These are phyloP conservation scores for Durotheca rogersii DNA, from an alignment of 495 filamentous ascomycete species.

Conservation along the genomic window DNA sequence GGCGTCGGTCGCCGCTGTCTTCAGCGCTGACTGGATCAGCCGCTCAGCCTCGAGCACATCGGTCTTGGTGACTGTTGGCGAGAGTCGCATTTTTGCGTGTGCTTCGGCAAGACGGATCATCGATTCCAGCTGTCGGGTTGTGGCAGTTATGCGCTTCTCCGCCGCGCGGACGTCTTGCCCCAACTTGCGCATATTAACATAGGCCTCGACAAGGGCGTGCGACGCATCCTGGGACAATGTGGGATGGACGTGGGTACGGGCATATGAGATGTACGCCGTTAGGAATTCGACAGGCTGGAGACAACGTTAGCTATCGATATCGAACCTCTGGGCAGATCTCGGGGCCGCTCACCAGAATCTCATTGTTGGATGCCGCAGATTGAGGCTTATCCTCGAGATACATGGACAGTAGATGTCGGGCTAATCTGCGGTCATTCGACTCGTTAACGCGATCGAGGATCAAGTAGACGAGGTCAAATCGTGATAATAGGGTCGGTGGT, in stretches of 20 bases:
- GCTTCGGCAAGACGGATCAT: slow-evolving; percentile 97
- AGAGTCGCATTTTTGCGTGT: slow-evolving; percentile 95
- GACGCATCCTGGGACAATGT: slow-evolving; percentile 74
- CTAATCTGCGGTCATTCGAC: slow-evolving; percentile 79
- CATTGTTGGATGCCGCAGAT: slow-evolving; percentile 64
- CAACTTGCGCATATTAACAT: slow-evolving; percentile 94
- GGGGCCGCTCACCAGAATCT: slow-evolving; percentile 70
- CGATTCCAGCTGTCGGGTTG: slow-evolving; percentile 90
- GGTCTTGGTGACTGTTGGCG: slow-evolving; percentile 67
- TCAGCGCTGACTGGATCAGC: slow-evolving; percentile 90
- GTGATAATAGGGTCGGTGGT: slow-evolving; percentile 87
- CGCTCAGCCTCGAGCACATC: slow-evolving; percentile 92
- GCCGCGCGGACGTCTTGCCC: slow-evolving; percentile 91
- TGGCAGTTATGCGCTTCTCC: slow-evolving; percentile 96
- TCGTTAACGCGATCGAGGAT: slow-evolving; percentile 93
- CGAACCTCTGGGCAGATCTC: background rate
- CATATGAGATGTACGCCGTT: slow-evolving; percentile 96
- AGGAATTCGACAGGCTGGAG: slow-evolving; percentile 86
- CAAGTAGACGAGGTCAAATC: slow-evolving; percentile 96
- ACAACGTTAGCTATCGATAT: slow-evolving; percentile 27
- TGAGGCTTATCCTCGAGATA: slow-evolving; percentile 93
- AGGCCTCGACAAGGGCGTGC: slow-evolving; percentile 76
- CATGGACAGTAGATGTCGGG: slow-evolving; percentile 92
- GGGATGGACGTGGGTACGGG: slow-evolving; percentile 82
- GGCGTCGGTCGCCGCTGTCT: slow-evolving; percentile 91